Conservation (phyloP, 2,329 filamentous ascomycete species). For the Penicillium thymicola region DNA sequence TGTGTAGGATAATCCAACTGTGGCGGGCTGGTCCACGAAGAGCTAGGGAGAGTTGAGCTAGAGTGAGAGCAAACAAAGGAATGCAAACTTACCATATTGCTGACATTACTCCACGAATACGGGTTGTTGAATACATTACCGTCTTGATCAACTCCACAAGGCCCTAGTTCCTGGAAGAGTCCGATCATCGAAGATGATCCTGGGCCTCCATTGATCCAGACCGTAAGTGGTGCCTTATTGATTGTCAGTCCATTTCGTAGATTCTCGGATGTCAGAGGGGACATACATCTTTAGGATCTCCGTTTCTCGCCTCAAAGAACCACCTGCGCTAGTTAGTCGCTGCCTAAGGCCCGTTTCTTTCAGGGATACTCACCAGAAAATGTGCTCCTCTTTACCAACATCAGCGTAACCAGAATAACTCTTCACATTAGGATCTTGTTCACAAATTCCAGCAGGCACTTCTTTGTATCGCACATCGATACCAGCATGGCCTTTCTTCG, state of each 20-base stretch:
- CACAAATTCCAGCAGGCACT: conserved; percentile 19
- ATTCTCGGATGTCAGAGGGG: background rate
- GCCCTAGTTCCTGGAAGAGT: background rate
- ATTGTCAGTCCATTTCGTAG: background rate
- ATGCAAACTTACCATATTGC: background rate
- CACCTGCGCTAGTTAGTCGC: background rate
- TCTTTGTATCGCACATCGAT: conserved; percentile 19
- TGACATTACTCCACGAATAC: background rate
- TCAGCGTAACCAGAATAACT: conserved; percentile 23
- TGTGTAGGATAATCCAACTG: conserved; percentile 1
- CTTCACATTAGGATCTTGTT: conserved; percentile 21
- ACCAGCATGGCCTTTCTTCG: conserved; percentile 2
- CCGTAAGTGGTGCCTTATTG: background rate
- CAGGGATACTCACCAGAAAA: conserved; percentile 13
- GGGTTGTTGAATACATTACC: background rate
- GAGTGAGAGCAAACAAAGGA: background rate
- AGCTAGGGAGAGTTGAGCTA: background rate
- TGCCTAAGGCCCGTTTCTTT: background rate
- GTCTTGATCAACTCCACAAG: background rate
- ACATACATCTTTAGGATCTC: background rate
- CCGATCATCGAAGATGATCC: conserved; percentile 1
- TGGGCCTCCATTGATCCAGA: conserved; percentile 1
- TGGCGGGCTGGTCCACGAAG: background rate
- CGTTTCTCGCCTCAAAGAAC: conserved; percentile 2
- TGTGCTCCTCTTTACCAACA: conserved; percentile 20